These are phyloP conservation scores for Dendrobium chrysotoxum DNA, from an alignment of 106 monocot genomes.

Conservation along the genomic window DNA sequence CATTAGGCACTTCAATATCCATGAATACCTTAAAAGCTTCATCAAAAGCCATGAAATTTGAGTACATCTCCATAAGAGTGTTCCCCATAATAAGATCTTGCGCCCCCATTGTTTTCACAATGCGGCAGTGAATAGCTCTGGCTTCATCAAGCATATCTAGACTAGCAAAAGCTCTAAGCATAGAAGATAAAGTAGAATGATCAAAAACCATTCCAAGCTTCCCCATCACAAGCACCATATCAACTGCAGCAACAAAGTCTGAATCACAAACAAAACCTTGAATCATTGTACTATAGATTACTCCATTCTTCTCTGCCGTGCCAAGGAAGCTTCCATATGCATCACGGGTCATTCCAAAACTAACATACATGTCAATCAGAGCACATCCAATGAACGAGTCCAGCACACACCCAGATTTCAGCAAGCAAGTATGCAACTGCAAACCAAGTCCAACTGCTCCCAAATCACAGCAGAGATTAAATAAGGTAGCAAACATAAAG, in stretches of 20 bases:
- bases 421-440: slow-evolving; percentile 20
- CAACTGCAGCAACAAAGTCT: slow-evolving; percentile 11
- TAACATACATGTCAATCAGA: slow-evolving; percentile 20
- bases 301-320: slow-evolving; percentile 15
- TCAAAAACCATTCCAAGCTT: slow-evolving; percentile 6
- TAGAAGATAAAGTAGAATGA: slow-evolving; percentile 8
- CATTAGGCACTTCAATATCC: slow-evolving; percentile 15
- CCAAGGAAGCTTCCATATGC: slow-evolving; percentile 12
- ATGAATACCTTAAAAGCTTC: slow-evolving; percentile 15
- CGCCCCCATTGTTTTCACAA: slow-evolving; percentile 7
- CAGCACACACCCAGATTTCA: slow-evolving; percentile 9
- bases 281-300: slow-evolving; percentile 15
- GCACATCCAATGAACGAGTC: slow-evolving; percentile 18
- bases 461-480: slow-evolving; percentile 22
- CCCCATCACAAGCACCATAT: slow-evolving; percentile 14
- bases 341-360: slow-evolving; percentile 15
- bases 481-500: slow-evolving; percentile 16
- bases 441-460: slow-evolving; percentile 9
- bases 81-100: slow-evolving; percentile 14
- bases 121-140: slow-evolving; percentile 10
- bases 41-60: slow-evolving; percentile 1
- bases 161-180: slow-evolving; percentile 11
- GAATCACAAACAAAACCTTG: slow-evolving; percentile 12
- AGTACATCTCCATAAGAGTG: slow-evolving; percentile 21
- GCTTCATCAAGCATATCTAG: slow-evolving; percentile 16